A percentile compares a stretch with the other conserved stretches of the same genome.
Conservation (phyloP, 108 stramenopile genomes). For the Mediolabrus comicus region DNA sequence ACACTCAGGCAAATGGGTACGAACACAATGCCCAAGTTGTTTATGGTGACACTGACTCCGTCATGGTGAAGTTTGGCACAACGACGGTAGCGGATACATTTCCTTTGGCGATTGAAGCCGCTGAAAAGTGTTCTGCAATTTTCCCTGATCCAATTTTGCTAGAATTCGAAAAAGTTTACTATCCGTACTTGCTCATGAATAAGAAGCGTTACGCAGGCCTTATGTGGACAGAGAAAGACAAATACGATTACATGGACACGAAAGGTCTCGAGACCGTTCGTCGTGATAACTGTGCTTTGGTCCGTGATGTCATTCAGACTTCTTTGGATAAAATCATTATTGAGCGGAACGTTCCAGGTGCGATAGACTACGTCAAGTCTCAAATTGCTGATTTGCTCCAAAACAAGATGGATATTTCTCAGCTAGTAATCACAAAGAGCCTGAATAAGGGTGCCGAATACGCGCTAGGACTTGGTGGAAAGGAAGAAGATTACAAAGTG, state of each 20-base stretch:
- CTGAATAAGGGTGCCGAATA: conserved; percentile 96
- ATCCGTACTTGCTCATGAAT: conserved; percentile 95
- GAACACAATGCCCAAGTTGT: conserved; percentile 93
- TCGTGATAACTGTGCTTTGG: conserved; percentile 98
- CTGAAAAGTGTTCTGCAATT: conserved; percentile 90
- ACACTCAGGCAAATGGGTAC: conserved; percentile 95
- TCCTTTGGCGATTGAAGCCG: conserved; percentile 93
- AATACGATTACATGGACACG: conserved; percentile 99
- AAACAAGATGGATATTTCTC: conserved; percentile 99
- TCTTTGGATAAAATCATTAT: conserved; percentile 98
- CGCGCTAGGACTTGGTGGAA: conserved; percentile 86
- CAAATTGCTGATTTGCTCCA: conserved; percentile 95
- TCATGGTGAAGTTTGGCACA: conserved; percentile 99
- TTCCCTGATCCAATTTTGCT: conserved; percentile 91
- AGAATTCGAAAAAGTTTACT: conserved; percentile 99
- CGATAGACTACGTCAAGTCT: conserved; percentile 90
- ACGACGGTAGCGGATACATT: conserved; percentile 91
- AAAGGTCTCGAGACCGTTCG: conserved; percentile 99
- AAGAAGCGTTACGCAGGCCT: conserved; percentile 99
- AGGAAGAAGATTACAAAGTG: conserved; percentile 93
- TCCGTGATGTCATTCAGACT: conserved; percentile 95
- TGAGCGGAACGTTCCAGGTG: conserved; percentile 87
- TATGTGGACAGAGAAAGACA: conserved; percentile 94
- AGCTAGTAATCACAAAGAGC: conserved; percentile 97
- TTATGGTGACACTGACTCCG: conserved; percentile 98